These are phyloP conservation scores for Phyllosticta citrichinensis DNA, from an alignment of 2,329 filamentous ascomycete genomes.

Conservation along the genomic window DNA sequence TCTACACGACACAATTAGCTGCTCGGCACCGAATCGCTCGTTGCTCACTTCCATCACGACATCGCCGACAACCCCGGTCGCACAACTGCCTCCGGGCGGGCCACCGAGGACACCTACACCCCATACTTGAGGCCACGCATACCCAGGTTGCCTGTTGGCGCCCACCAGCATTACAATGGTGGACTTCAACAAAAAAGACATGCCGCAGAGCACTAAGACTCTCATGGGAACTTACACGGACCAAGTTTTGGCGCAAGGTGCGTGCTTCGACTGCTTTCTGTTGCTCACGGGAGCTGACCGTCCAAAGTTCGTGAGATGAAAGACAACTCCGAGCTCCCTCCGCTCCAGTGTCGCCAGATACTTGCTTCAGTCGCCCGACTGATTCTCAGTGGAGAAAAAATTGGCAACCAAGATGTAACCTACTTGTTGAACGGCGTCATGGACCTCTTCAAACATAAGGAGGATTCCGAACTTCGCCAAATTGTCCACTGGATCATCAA, in stretches of 20 bases:
- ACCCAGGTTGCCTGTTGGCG: neutral
- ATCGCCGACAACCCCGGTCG: neutral
- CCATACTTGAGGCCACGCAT: constrained; percentile 4
- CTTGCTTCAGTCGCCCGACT: constrained; percentile 95
- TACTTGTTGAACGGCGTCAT: too few relatives aligned
- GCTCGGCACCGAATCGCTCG: neutral
- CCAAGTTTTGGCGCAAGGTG: constrained; percentile 98
- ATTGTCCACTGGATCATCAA: constrained; percentile 99
- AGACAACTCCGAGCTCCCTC: constrained; percentile 52
- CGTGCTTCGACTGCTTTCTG: constrained; percentile 12
- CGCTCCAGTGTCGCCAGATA: constrained; percentile 92
- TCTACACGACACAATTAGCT: neutral
- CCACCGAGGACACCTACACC: constrained; percentile 10
- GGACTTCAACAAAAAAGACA: constrained; percentile 99
- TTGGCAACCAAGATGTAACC: constrained; percentile 70
- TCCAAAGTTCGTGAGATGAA: constrained; percentile 65
- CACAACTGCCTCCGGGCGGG: neutral
- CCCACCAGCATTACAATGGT: constrained; percentile 55
- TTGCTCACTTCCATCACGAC: neutral
- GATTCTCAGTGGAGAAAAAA: constrained; percentile 89
- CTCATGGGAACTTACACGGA: too few relatives aligned
- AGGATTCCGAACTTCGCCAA: constrained; percentile 93
- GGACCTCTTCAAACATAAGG: constrained; percentile 99
- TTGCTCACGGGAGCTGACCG: constrained; percentile 16
- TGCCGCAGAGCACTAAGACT: constrained; percentile 53